Evolutionary conservation across 2,329 filamentous ascomycete genomes (phyloP).

Genomic region (Colletotrichum zoysiae): DNA sequence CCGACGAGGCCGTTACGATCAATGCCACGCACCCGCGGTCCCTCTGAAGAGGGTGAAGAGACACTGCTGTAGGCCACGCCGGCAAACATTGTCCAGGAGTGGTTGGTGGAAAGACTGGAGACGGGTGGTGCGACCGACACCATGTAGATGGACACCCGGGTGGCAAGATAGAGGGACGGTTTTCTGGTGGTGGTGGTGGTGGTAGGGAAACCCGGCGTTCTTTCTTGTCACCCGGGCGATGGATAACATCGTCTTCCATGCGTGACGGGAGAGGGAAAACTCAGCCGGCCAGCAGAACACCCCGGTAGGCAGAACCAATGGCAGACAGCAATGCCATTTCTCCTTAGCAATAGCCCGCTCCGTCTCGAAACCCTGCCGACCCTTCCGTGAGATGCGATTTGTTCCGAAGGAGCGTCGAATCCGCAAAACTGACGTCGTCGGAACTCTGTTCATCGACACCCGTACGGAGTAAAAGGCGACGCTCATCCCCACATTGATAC

Average conservation of each 20-base stretch:
- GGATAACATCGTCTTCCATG: not conserved
- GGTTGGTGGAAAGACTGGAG: not conserved
- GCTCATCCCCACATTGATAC: not conserved
- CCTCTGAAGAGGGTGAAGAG: not conserved
- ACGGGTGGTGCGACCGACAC: not conserved
- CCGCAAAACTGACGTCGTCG: conserved; percentile 33
- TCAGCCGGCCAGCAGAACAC: not conserved
- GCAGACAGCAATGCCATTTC: conserved; percentile 2
- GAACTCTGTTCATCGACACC: conserved; percentile 8
- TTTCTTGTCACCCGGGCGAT: not conserved
- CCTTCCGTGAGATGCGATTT: not conserved
- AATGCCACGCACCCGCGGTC: not conserved
- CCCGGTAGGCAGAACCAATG: not conserved
- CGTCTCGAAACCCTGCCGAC: not conserved
- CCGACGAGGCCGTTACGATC: not conserved
- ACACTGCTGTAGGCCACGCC: not conserved
- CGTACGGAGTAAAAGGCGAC: conserved; percentile 11
- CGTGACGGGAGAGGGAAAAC: no score
- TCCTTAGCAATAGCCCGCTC: not conserved
- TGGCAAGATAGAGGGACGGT: no score
- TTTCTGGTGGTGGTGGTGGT: no score
- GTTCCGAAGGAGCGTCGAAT: conserved; percentile 1
- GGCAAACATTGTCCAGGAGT: not conserved
- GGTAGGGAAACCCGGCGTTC: no score
- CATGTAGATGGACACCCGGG: not conserved